phyloP scores from a whole-genome alignment of 1,284 basidiomycete genomes.

The Boletus semigastroideus region DNA sequence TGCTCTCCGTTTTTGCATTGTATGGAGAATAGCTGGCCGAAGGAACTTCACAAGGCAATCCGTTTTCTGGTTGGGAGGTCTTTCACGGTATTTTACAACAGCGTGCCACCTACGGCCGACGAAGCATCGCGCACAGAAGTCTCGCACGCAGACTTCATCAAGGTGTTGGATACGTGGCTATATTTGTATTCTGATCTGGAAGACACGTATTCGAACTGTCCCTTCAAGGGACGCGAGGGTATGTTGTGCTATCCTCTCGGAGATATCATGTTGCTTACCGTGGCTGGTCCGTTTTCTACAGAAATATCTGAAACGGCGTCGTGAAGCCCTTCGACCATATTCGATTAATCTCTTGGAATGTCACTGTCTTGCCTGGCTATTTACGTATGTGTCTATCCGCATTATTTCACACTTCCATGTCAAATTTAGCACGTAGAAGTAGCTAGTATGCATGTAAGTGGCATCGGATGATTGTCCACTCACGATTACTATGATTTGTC shows the following conservation, averaged over 20 bases:
- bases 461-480: too few species aligned
- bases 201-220: neutral
- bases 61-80: neutral
- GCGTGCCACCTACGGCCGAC: too few species aligned
- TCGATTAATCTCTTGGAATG: too few species aligned
- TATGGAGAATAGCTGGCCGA: neutral
- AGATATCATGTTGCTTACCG: neutral
- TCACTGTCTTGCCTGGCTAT: too few species aligned
- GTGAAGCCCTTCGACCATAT: too few species aligned
- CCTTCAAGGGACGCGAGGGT: neutral
- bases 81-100: neutral
- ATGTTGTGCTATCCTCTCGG: neutral
- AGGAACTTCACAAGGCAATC: neutral
- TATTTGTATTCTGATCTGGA: neutral
- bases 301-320: neutral
- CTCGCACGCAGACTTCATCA: neutral
- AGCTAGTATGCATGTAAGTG: too few species aligned
- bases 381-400: too few species aligned
- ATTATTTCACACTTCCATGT: too few species aligned
- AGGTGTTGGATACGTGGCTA: neutral
- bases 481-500: too few species aligned
- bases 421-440: too few species aligned
- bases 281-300: neutral
- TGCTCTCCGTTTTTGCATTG: neutral
- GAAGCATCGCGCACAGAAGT: neutral